phyloP scores from a whole-genome alignment of 805 yeast genomes.

The Zygosaccharomyces bailii region DNA sequence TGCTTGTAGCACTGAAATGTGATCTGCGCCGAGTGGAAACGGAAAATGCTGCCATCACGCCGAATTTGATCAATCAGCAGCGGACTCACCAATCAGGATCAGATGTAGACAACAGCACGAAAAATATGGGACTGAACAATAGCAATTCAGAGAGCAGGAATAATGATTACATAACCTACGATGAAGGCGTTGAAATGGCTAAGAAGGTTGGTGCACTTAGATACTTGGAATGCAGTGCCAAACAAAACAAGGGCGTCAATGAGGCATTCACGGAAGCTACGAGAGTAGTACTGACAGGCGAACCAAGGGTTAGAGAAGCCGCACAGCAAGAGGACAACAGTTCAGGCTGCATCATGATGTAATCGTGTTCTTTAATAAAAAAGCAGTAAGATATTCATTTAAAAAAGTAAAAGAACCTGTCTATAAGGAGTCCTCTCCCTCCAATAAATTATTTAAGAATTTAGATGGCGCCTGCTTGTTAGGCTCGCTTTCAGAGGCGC shows the following conservation, averaged over 20 bases:
- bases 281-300: constrained; percentile 88
- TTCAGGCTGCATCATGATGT: constrained; percentile 43
- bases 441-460: constrained; percentile 30
- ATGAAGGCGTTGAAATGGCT: constrained; percentile 91
- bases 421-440: constrained; percentile 9
- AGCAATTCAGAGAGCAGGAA: constrained; percentile 28
- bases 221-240: constrained; percentile 95
- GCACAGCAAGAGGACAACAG: constrained; percentile 36
- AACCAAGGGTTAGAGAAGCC: constrained; percentile 67
- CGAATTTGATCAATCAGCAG: constrained; percentile 30
- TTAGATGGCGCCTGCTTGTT: constrained; percentile 27
- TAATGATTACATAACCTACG: constrained; percentile 67
- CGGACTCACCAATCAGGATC: constrained; percentile 17
- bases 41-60: constrained; percentile 36
- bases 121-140: constrained; percentile 19
- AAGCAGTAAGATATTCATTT: background rate
- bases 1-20: constrained; percentile 90
- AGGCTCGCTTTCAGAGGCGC: constrained; percentile 5
- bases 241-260: constrained; percentile 95
- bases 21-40: constrained; percentile 76
- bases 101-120: constrained; percentile 18
- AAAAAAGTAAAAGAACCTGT: background rate
- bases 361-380: constrained; percentile 4
- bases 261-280: constrained; percentile 99
- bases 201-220: constrained; percentile 90